Evolutionary conservation across 805 yeast species (phyloP), one percentile per base, ranked within the genome.

Genomic region (Pichia sporocuriosa): DNA sequence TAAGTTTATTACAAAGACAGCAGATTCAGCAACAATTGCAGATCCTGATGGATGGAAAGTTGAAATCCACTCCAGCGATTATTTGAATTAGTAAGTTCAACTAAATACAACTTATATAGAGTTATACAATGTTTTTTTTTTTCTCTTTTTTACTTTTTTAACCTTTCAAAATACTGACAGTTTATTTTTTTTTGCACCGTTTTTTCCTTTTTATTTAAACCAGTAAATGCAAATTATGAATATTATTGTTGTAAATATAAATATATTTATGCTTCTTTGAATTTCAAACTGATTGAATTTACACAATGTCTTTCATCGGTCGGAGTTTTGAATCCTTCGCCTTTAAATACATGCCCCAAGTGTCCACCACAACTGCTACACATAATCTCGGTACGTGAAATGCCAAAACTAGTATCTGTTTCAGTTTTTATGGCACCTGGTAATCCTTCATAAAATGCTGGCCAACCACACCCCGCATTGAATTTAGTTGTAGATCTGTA

Each of bases 391-490:
- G 79, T 85, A 47, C 98, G 72, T 12, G 66, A 68, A 93, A 83
- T 88, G 0, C 97, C 97, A 37, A 66, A 63, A 7, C 81, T 61
- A 0, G 43, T 54, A 60, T 93, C 98, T 16, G 67, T 70, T 44
- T 72, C 63, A 11, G 81, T 68, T 17, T 62, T 70, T 30, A 93
- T 71, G 6, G 95, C 71, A 0, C 88, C 89, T 0, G 95, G 94
- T 30, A 85, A 67, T 1, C 95, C 96, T 44, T 86, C 83, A 61
- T 81, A 90, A 62, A 93, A 93, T 0, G 96, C 89, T 1, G 98
- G 98, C 98, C 98, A 93, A 3, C 98, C 98, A 62, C 98, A 93
- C 40, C 87, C 87, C 11, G 95, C 77, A 44, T 82, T 80, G 54
- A 93, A 93, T 61, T 93, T 90, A 4, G 96, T 74, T 25, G 72